These are phyloP conservation scores for Chlorella sp. DNA, from an alignment of 139 green algal species.

Conservation along the genomic window DNA sequence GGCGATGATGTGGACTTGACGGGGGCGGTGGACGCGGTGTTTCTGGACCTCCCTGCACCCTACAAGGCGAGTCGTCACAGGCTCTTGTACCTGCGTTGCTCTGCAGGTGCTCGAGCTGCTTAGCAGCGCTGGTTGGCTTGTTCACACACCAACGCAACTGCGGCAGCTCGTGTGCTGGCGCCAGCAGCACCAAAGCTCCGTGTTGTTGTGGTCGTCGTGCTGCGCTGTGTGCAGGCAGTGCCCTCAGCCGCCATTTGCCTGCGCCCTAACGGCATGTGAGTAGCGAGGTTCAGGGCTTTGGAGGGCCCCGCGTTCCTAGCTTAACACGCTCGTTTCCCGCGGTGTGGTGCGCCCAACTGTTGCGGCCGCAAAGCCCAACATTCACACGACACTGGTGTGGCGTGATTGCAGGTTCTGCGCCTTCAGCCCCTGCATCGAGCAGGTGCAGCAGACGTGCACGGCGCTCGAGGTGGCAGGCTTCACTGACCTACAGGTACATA, in stretches of 20 bases:
- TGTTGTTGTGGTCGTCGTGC: neutral
- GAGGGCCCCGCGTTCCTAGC: neutral
- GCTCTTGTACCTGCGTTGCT: neutral
- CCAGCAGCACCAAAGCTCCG: too few relatives aligned
- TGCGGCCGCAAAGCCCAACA: too few relatives aligned
- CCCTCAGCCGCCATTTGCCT: constrained; percentile 17
- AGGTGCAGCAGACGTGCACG: constrained; percentile 85
- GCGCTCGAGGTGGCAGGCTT: constrained; percentile 60
- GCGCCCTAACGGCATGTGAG: constrained; percentile 16
- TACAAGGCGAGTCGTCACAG: constrained; percentile 52
- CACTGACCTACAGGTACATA: constrained; percentile 42
- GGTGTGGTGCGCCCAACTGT: too few relatives aligned
- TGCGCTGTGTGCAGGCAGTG: constrained; percentile 2
- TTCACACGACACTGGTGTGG: too few relatives aligned
- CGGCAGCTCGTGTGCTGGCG: too few relatives aligned
- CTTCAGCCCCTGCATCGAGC: constrained; percentile 99
- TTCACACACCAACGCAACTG: neutral
- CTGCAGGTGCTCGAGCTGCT: neutral
- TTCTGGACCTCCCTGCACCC: constrained; percentile 92
- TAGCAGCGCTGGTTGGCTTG: neutral
- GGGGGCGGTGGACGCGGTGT: constrained; percentile 71
- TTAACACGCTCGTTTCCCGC: too few relatives aligned
- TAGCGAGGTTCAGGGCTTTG: neutral
- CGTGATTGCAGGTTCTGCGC: constrained; percentile 57
- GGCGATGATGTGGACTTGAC: constrained; percentile 11